These are phyloP conservation scores for Syncephalastrum racemosum DNA, from an alignment of 371 early-diverging fungal genomes.

Conservation along the genomic window DNA sequence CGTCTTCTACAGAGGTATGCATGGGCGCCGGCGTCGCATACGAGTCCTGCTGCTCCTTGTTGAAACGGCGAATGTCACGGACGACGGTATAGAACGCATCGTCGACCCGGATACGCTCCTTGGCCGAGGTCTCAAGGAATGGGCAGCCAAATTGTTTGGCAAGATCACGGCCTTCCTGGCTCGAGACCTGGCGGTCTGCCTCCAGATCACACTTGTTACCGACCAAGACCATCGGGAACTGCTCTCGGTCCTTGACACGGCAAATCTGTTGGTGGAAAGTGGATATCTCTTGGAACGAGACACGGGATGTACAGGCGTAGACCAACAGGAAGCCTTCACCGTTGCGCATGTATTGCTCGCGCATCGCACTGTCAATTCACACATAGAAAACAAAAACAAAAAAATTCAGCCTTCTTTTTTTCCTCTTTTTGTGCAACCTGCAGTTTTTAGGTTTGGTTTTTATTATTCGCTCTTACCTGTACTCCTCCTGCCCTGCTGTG, in stretches of 20 bases:
- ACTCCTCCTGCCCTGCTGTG: constrained; percentile 95
- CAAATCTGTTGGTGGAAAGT: constrained; percentile 77
- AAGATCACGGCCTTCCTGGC: constrained; percentile 80
- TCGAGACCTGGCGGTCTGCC: constrained; percentile 76
- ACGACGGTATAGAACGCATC: constrained; percentile 89
- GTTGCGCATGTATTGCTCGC: constrained; percentile 77
- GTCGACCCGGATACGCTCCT: constrained; percentile 85
- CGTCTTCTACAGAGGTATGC: constrained; percentile 5
- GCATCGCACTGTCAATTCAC: constrained; percentile 63
- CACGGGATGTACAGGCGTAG: constrained; percentile 74
- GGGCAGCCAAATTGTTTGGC: constrained; percentile 75
- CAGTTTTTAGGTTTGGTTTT: background rate
- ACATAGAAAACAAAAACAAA: too few relatives aligned
- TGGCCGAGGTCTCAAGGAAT: constrained; percentile 91
- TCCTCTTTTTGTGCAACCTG: constrained; percentile 1
- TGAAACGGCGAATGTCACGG: constrained; percentile 77
- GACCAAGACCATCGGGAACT: constrained; percentile 86
- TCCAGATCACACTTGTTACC: constrained; percentile 96
- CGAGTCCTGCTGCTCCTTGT: constrained; percentile 51
- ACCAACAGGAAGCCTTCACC: constrained; percentile 50
- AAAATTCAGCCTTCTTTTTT: background rate
- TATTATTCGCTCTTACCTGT: constrained; percentile 50
- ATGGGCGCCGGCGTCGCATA: background rate
- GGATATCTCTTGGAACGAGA: constrained; percentile 80
- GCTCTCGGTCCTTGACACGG: constrained; percentile 79